A percentile compares a stretch with the other conserved stretches of the same genome.
Evolutionary conservation across 2,329 filamentous ascomycete genomes (phyloP).

Genomic region (Fusarium hainanense): DNA sequence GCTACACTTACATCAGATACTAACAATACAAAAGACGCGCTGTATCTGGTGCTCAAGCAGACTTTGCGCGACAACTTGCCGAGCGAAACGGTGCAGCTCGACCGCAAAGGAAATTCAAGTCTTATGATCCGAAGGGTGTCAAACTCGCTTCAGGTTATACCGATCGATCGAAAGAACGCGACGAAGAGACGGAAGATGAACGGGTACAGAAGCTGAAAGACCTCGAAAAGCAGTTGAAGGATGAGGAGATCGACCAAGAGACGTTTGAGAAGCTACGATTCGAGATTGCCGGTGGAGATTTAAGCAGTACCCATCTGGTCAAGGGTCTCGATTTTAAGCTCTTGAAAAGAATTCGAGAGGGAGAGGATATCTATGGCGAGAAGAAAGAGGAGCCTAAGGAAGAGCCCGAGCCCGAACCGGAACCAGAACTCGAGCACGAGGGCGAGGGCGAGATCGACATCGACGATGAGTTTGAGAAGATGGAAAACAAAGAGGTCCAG

Average conservation of each 20-base stretch:
- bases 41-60: constrained; percentile 64
- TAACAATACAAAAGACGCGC: constrained; percentile 66
- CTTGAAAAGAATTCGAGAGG: constrained; percentile 73
- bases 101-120: constrained; percentile 78
- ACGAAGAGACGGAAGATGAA: constrained; percentile 64
- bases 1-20: background rate
- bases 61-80: constrained; percentile 87
- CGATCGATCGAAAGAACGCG: constrained; percentile 78
- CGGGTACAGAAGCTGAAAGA: constrained; percentile 76
- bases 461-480: constrained; percentile 73
- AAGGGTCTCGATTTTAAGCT: constrained; percentile 92
- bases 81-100: constrained; percentile 71
- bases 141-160: constrained; percentile 84
- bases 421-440: constrained; percentile 43
- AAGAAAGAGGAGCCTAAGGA: constrained; percentile 45
- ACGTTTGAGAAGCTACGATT: constrained; percentile 80
- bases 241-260: constrained; percentile 82
- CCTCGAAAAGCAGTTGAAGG: constrained; percentile 83
- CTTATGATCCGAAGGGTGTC: constrained; percentile 83
- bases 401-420: constrained; percentile 43
- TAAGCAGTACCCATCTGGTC: constrained; percentile 84
- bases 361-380: constrained; percentile 72
- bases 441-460: constrained; percentile 54
- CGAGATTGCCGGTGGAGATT: constrained; percentile 85
- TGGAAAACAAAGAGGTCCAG: constrained; percentile 66